phyloP scores from a whole-genome alignment of 352 stramenopile genomes.

The Phytopythium helicoides region DNA sequence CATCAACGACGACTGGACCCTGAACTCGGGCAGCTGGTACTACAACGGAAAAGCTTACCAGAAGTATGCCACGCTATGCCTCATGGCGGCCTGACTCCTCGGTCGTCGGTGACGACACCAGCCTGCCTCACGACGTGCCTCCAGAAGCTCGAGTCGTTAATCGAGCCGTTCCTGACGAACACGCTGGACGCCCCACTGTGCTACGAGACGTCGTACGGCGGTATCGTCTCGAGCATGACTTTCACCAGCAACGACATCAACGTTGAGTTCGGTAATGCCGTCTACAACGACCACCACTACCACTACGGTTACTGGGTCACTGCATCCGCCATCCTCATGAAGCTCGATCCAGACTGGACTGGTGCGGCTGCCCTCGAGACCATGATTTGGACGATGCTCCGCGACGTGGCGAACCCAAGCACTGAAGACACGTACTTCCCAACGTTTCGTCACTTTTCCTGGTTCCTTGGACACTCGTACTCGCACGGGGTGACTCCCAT shows the following conservation, averaged over 20 bases:
- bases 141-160: conserved; percentile 50
- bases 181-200: conserved; percentile 37
- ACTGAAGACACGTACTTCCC: conserved; percentile 46
- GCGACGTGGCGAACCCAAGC: conserved; percentile 72
- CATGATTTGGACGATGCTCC: conserved; percentile 62
- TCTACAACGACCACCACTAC: conserved; percentile 87
- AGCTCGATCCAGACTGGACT: conserved; percentile 60
- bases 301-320: conserved; percentile 79
- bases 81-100: conserved; percentile 56
- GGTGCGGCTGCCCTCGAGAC: conserved; percentile 52
- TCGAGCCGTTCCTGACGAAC: conserved; percentile 65
- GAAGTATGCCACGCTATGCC: conserved; percentile 76
- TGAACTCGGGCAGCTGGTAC: conserved; percentile 59
- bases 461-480: conserved; percentile 72
- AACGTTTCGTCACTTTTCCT: conserved; percentile 74
- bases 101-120: conserved; percentile 48
- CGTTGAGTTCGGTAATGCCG: conserved; percentile 67
- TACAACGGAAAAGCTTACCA: conserved; percentile 76
- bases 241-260: conserved; percentile 49
- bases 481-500: conserved; percentile 62
- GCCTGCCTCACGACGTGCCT: conserved; percentile 43
- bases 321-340: conserved; percentile 56
- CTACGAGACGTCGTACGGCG: conserved; percentile 68
- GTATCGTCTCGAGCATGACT: conserved; percentile 41
- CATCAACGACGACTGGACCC: conserved; percentile 49